Percentiles rank a stretch among this genome's conserved stretches.
These are phyloP conservation scores for Lasiosphaeria hispida DNA, from an alignment of 495 filamentous ascomycete species.

Conservation along the genomic window DNA sequence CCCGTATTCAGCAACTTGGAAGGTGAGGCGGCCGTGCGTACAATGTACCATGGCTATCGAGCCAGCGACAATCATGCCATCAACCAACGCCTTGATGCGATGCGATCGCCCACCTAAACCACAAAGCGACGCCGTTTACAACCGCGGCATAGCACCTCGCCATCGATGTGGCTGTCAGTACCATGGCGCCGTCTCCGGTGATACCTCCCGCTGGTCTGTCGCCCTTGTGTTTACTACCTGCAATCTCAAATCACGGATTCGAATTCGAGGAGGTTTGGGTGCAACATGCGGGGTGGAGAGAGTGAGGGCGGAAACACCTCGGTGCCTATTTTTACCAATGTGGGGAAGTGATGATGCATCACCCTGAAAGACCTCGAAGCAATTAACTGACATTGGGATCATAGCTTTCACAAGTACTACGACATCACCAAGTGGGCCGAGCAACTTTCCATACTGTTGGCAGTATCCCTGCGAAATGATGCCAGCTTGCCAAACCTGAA, in stretches of 20 bases:
- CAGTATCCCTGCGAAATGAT: slow-evolving; percentile 34
- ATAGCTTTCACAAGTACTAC: slow-evolving; percentile 60
- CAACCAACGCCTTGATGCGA: slow-evolving; percentile 65
- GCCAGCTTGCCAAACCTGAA: slow-evolving; percentile 51
- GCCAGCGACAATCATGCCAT: slow-evolving; percentile 59
- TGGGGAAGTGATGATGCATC: no score
- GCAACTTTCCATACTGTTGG: slow-evolving; percentile 52
- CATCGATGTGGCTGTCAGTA: slow-evolving; percentile 72
- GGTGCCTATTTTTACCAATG: slow-evolving; percentile 43
- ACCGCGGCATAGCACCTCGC: slow-evolving; percentile 63
- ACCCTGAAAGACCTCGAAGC: slow-evolving; percentile 40
- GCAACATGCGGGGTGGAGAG: no score
- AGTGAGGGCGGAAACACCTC: neutral
- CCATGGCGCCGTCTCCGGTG: slow-evolving; percentile 54
- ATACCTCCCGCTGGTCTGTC: slow-evolving; percentile 45
- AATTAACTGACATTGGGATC: slow-evolving; percentile 42
- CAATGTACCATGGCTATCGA: slow-evolving; percentile 69
- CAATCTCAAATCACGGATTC: neutral
- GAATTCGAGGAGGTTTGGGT: no score
- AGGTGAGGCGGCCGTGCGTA: slow-evolving; percentile 41
- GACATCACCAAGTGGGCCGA: slow-evolving; percentile 55
- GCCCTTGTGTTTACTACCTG: no score
- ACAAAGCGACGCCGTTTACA: slow-evolving; percentile 54
- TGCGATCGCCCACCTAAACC: slow-evolving; percentile 57
- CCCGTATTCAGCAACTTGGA: slow-evolving; percentile 61